Conservation (phyloP, 2,329 filamentous ascomycete genomes). For the Xylariaceae sp. region DNA sequence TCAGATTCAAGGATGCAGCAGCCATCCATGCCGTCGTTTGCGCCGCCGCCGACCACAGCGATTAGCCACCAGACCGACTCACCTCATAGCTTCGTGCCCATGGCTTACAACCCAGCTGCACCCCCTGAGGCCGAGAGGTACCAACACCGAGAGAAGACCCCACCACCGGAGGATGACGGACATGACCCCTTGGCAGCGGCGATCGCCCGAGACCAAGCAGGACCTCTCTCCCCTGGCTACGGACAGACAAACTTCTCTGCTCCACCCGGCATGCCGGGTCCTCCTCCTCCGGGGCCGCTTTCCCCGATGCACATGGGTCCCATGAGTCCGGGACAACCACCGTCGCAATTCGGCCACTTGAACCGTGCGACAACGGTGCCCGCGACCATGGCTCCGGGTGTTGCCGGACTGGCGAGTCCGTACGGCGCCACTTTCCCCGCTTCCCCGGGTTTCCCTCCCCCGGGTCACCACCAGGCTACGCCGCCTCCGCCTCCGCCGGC, state of each 20-base stretch:
- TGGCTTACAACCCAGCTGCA: conserved; percentile 75
- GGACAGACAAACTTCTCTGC: conserved; percentile 38
- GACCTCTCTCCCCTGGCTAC: conserved; percentile 46
- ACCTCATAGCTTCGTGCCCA: conserved; percentile 50
- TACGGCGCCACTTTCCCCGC: conserved; percentile 43
- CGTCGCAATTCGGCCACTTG: conserved; percentile 40
- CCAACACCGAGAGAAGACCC: conserved; percentile 71
- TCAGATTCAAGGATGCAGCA: conserved; percentile 46
- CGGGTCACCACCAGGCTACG: conserved; percentile 23
- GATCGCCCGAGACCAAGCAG: conserved; percentile 51
- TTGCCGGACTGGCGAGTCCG: conserved; percentile 39
- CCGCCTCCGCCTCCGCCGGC: conserved; percentile 25
- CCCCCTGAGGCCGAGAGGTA: conserved; percentile 69
- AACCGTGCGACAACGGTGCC: conserved; percentile 49
- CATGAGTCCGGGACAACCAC: conserved; percentile 39
- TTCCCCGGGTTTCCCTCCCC: conserved; percentile 41
- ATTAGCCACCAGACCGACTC: conserved; percentile 31
- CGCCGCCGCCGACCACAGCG: conserved; percentile 37
- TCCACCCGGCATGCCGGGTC: conserved; percentile 37
- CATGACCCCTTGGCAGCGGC: conserved; percentile 54
- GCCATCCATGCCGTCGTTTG: conserved; percentile 34
- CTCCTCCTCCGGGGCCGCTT: conserved; percentile 37
- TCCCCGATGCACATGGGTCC: conserved; percentile 30
- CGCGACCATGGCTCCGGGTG: conserved; percentile 35
- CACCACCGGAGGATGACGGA: conserved; percentile 61